These are phyloP conservation scores for Thelephora ganbajun DNA, from an alignment of 768 basidiomycete species.

Conservation along the genomic window DNA sequence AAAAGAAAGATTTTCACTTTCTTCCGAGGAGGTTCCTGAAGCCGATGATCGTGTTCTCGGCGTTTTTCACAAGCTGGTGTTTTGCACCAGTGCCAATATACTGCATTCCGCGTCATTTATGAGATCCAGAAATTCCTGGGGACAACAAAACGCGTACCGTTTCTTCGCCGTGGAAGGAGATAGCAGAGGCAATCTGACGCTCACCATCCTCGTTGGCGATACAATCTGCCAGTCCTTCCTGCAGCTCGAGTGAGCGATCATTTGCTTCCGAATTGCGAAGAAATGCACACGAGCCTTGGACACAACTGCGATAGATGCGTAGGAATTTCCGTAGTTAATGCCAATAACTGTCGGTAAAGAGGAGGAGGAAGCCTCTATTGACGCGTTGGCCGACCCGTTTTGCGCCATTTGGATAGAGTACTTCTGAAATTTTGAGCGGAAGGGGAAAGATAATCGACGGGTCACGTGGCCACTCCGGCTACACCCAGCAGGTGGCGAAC, in stretches of 20 bases:
- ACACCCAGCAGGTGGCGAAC: too few species aligned
- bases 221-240: slow-evolving; percentile 89
- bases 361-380: slow-evolving; percentile 16
- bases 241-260: not conserved
- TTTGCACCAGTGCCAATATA: slow-evolving; percentile 95
- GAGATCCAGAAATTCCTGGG: not conserved
- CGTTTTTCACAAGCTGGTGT: slow-evolving; percentile 89
- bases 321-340: slow-evolving; percentile 94
- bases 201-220: slow-evolving; percentile 99
- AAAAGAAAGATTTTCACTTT: slow-evolving; percentile 37
- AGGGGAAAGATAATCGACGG: not conserved
- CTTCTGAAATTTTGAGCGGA: not conserved
- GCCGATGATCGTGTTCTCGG: slow-evolving; percentile 85
- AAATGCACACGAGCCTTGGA: slow-evolving; percentile 52
- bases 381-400: slow-evolving; percentile 38
- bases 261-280: too few species aligned
- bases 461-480: too few species aligned
- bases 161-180: slow-evolving; percentile 86
- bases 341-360: slow-evolving; percentile 57
- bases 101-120: slow-evolving; percentile 26
- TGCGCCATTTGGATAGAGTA: slow-evolving; percentile 21
- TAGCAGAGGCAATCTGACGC: slow-evolving; percentile 90
- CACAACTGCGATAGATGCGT: slow-evolving; percentile 89
- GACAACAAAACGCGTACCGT: slow-evolving; percentile 38
- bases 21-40: slow-evolving; percentile 91